Evolutionary conservation across 2,329 filamentous ascomycete genomes (phyloP), one percentile per base, ranked within the genome.

Genomic region (Fusarium lateritium): DNA sequence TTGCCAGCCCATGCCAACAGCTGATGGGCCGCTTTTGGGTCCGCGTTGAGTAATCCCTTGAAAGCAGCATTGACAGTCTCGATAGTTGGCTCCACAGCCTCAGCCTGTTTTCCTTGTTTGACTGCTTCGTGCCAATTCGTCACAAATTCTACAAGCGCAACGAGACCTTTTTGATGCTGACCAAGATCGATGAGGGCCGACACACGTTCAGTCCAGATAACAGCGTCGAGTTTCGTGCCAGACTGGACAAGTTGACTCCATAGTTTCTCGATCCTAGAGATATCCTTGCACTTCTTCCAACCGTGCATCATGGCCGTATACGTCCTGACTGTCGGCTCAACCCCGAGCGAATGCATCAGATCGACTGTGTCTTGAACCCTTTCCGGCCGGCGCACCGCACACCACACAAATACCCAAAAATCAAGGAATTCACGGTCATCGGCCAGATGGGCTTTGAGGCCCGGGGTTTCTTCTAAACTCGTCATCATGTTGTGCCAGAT

Each of bases 291-390:
- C 50, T 83, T 84, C 74, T 86, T 87, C 78, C 90, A 93, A 2
- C 92, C 92, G 57, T 88, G 84, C 69, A 96, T 87, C 86, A 96
- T 91, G 43, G 87, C 82, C 39, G 89, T 91, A 87, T 92, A 96
- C 0, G 92, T 91, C 70, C 82, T 85, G 56, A 91, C 73, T 8
- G 85, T 89, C 15, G 92, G 90, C 57, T 81, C 77, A 31, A 91
- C 75, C 2, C 86, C 87, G 52, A 86, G 67, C 39, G 74, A 68
- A 33, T 75, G 68, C 83, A 86, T 86, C 43, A 80, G 57, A 33
- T 81, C 78, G 71, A 85, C 77, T 6, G 76, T 77, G 53, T 80
- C 77, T 49, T 80, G 76, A 14, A 80, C 53, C 59, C 69, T 71
- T n/a, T 57, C 40, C 3, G 73, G 62, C 11, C 75, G 74, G 2